phyloP scores from a whole-genome alignment of 441 rosid genomes.

The Manihot esculenta region DNA sequence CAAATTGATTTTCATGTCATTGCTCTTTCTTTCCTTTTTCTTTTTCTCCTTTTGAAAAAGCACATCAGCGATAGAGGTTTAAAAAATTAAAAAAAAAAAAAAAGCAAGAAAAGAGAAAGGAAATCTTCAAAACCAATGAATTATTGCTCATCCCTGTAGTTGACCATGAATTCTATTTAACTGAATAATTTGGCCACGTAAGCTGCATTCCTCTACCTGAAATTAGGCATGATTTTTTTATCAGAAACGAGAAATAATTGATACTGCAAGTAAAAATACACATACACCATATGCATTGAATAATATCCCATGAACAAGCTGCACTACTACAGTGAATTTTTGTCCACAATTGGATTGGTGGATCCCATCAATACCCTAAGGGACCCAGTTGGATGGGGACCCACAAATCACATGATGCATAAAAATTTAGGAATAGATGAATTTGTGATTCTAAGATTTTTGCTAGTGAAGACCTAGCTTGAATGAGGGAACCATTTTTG shows the following conservation, averaged over 20 bases:
- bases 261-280: no score
- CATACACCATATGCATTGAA: no score
- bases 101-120: background rate
- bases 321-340: no score
- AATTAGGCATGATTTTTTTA: background rate
- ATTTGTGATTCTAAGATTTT: no score
- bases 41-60: no score
- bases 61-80: background rate
- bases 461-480: no score
- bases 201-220: conserved; percentile 67
- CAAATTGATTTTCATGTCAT: background rate
- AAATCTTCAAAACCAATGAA: conserved; percentile 4
- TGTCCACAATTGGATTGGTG: no score
- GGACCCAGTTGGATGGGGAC: no score
- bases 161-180: conserved; percentile 20
- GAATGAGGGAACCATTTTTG: no score
- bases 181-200: conserved; percentile 54
- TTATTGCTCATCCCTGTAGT: conserved; percentile 12
- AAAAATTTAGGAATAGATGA: no score
- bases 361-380: no score
- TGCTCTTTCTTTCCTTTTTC: background rate
- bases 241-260: background rate
- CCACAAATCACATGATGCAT: no score
- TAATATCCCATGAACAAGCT: background rate
- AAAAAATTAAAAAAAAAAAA: background rate